phyloP scores from a whole-genome alignment of 2,329 filamentous ascomycete genomes.

The Penicillium oxalicum region DNA sequence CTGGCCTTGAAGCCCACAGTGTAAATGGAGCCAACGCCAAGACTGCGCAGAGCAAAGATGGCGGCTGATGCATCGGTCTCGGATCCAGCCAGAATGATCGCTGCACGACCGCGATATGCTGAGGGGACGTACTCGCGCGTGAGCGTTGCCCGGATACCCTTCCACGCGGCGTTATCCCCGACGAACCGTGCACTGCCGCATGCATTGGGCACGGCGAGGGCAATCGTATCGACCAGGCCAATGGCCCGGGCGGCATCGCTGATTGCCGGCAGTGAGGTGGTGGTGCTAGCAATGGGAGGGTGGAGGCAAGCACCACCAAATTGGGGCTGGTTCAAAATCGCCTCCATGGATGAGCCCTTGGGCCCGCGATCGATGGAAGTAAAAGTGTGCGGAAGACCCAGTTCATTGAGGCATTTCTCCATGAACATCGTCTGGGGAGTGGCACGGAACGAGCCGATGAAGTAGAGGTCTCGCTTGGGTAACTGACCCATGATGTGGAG shows the following conservation, averaged over 20 bases:
- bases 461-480: slow-evolving; percentile 72
- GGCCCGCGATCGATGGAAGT: slow-evolving; percentile 65
- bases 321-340: slow-evolving; percentile 63
- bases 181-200: slow-evolving; percentile 45
- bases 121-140: slow-evolving; percentile 77
- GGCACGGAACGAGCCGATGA: slow-evolving; percentile 66
- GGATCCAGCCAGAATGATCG: slow-evolving; percentile 66
- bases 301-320: slow-evolving; percentile 81
- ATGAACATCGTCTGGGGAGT: slow-evolving; percentile 78
- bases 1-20: slow-evolving; percentile 71
- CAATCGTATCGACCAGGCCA: slow-evolving; percentile 75
- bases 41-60: slow-evolving; percentile 70
- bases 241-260: slow-evolving; percentile 73
- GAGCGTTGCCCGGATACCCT: slow-evolving; percentile 73
- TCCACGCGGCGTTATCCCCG: slow-evolving; percentile 80
- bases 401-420: slow-evolving; percentile 74
- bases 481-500: slow-evolving; percentile 73
- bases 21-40: slow-evolving; percentile 72
- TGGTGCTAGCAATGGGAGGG: slow-evolving; percentile 57
- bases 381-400: slow-evolving; percentile 80
- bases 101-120: slow-evolving; percentile 69
- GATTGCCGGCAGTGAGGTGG: slow-evolving; percentile 57
- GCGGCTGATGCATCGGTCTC: slow-evolving; percentile 71
- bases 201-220: slow-evolving; percentile 49
- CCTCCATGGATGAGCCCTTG: slow-evolving; percentile 58